Percentiles rank a stretch among this genome's conserved stretches.
Conservation (phyloP, 1,284 basidiomycete genomes). For the Ustilago loliicola region DNA sequence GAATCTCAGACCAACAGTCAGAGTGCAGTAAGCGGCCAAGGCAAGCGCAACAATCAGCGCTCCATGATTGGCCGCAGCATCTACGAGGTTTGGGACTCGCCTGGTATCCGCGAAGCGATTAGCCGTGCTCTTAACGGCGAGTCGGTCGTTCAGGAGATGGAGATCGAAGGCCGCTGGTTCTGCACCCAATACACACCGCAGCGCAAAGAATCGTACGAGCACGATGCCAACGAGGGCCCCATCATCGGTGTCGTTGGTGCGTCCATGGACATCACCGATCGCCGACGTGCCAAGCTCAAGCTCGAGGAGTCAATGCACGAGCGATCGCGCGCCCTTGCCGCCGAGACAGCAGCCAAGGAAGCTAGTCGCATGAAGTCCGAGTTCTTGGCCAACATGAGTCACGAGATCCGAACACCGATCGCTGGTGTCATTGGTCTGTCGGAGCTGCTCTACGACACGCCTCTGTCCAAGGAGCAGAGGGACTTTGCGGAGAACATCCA, state of each 20-base stretch:
- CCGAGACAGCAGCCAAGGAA: slow-evolving; percentile 72
- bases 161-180: slow-evolving; percentile 67
- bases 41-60: slow-evolving; percentile 40
- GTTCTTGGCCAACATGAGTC: slow-evolving; percentile 71
- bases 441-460: slow-evolving; percentile 66
- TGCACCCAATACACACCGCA: slow-evolving; percentile 64
- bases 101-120: slow-evolving; percentile 58
- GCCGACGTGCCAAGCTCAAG: slow-evolving; percentile 65
- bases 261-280: slow-evolving; percentile 70
- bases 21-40: slow-evolving; percentile 45
- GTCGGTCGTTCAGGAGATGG: slow-evolving; percentile 63
- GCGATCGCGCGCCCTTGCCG: slow-evolving; percentile 66
- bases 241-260: slow-evolving; percentile 70
- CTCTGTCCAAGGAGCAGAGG: slow-evolving; percentile 70
- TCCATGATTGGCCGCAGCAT: slow-evolving; percentile 62
- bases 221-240: slow-evolving; percentile 46
- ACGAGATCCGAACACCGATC: slow-evolving; percentile 73
- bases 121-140: slow-evolving; percentile 58
- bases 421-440: slow-evolving; percentile 71
- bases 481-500: slow-evolving; percentile 72
- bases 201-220: slow-evolving; percentile 50
- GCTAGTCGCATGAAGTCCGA: slow-evolving; percentile 73
- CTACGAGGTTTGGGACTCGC: slow-evolving; percentile 62
- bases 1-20: slow-evolving; percentile 56
- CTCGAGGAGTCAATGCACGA: slow-evolving; percentile 68